Conservation (phyloP, 768 basidiomycete genomes). For the Fistulinella prunicolor region DNA sequence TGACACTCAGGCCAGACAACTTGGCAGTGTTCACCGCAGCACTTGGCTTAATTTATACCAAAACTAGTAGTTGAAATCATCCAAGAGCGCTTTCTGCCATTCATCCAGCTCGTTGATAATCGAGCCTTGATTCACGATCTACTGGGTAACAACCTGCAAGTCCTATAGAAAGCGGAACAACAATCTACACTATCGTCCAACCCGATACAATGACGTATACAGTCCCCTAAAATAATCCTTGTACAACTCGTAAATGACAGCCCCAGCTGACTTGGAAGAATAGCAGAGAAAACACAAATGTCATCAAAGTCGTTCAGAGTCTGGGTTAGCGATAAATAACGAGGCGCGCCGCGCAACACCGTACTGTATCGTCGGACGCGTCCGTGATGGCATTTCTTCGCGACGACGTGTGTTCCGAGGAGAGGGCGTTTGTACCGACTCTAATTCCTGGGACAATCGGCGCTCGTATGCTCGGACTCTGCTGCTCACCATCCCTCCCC, state of each 20-base stretch:
- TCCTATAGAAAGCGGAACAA: no score
- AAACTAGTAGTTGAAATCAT: no score
- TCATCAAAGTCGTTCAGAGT: constrained; percentile 18
- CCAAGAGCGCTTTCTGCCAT: no score
- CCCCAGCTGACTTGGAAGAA: constrained; percentile 1
- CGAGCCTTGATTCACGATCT: no score
- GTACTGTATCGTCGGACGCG: constrained; percentile 49
- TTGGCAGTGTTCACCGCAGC: no score
- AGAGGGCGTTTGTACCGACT: constrained; percentile 32
- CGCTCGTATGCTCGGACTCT: constrained; percentile 60
- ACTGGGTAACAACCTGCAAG: no score
- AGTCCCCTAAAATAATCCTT: not conserved
- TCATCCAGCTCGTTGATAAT: no score
- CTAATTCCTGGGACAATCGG: constrained; percentile 52
- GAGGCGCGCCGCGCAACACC: constrained; percentile 62
- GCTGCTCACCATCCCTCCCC: constrained; percentile 39
- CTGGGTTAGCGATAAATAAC: constrained; percentile 73
- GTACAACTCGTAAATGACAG: not conserved
- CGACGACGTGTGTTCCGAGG: constrained; percentile 40
- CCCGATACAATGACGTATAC: constrained; percentile 1
- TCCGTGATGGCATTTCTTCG: constrained; percentile 42
- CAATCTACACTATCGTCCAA: not conserved
- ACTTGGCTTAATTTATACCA: constrained; percentile 1
- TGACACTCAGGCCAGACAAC: no score
- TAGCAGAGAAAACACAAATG: not conserved